Base-by-base conservation (phyloP, 2,329 filamentous ascomycete genomes). In the Fragosphaeria purpurea region DNA sequence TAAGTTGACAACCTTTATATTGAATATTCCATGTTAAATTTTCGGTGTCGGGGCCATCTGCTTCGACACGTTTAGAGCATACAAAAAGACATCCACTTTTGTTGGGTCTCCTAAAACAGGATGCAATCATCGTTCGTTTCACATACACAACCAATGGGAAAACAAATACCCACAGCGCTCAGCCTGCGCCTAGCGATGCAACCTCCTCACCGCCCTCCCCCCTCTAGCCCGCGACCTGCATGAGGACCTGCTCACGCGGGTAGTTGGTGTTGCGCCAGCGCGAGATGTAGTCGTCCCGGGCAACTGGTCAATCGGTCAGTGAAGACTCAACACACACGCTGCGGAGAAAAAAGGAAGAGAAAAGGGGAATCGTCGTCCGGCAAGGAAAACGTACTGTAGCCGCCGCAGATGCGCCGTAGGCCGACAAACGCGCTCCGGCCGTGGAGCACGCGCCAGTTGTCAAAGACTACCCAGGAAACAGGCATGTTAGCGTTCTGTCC, bases 361-460 rank as follows among this genome's bases (percentile, higher is more conserved):
- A 32, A 31, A 39, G 42, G 38, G 11, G 30, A 41, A 22, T 22
- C 22, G 22, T 22, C 22, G 22, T 22, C 22, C 22, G 22, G 22
- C 22, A 9, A 33, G 9, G 31, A 7, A 2, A 22, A 79, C 85
- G 75, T 70, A 89, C 88, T 84, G 61, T 97, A 97, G 8, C 80
- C 91, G 53, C 93, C 93, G 65, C 90, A 96, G 62, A 98, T 86
- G 57, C 90, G 82, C 57, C 93, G 75, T 62, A 85, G 81, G 1
- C 93, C 93, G 6, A 82, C 85, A 61, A 97, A 98, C 0, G 79
- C 79, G 47, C 82, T 82, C 59, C 93, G 75, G 1, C 91, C 93
- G 66, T 98, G 93, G 58, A 97, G 70, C 37, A 96, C 85, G 53
- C 93, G 79, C 89, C 91, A 96, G 62, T 98, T 97, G 63, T 98